Percentiles rank a stretch among this genome's conserved stretches.
phyloP scores from a whole-genome alignment of 2,329 filamentous ascomycete genomes.

The Pyrenophora teres region DNA sequence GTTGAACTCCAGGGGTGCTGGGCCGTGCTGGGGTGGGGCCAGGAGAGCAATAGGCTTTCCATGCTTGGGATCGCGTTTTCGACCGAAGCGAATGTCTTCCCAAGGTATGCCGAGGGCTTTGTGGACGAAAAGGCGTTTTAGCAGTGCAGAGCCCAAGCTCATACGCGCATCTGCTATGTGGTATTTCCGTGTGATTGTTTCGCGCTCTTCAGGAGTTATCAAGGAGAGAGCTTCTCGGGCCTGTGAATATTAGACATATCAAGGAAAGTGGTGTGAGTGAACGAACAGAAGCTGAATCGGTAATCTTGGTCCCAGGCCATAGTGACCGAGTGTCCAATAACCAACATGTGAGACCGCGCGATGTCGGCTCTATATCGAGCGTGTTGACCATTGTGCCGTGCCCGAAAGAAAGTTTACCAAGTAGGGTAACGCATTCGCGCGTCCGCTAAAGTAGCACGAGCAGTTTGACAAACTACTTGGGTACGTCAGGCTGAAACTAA shows the following conservation, averaged over 20 bases:
- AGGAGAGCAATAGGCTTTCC: constrained; percentile 58
- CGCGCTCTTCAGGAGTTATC: constrained; percentile 59
- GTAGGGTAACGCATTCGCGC: not conserved
- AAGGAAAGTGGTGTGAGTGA: not conserved
- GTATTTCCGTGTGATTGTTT: constrained; percentile 64
- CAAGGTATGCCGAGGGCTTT: constrained; percentile 64
- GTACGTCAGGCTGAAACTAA: not conserved
- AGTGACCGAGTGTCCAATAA: constrained; percentile 55
- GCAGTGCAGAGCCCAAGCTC: constrained; percentile 70
- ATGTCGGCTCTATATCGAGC: constrained; percentile 13
- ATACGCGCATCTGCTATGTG: constrained; percentile 75
- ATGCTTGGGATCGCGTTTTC: constrained; percentile 57
- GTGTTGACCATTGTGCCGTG: constrained; percentile 14
- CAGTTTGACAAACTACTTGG: no score
- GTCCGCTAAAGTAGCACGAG: constrained; percentile 1
- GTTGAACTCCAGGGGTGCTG: constrained; percentile 68
- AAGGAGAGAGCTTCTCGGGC: constrained; percentile 51
- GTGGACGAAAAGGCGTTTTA: constrained; percentile 73
- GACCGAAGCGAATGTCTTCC: constrained; percentile 61
- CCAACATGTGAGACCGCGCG: constrained; percentile 51
- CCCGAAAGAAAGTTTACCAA: not conserved
- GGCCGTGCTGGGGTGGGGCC: constrained; percentile 5
- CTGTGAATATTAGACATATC: constrained; percentile 25
- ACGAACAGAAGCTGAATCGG: constrained; percentile 22
- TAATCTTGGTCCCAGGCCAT: constrained; percentile 54